Base-by-base conservation (phyloP, 129 eudicot genomes). In the Erigeron canadensis region DNA sequence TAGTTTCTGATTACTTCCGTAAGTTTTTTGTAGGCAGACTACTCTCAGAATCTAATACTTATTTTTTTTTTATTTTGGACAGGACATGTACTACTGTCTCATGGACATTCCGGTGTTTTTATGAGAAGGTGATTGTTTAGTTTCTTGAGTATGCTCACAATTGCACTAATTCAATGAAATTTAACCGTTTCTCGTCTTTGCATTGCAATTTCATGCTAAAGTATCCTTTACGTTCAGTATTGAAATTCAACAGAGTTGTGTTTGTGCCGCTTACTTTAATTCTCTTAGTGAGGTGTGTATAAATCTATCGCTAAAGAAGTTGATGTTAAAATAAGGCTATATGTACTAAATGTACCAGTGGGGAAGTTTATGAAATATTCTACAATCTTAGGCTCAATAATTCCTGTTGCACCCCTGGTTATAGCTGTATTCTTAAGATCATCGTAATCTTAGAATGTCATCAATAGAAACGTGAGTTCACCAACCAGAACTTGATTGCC, bases 71-170 rank as follows among this genome's bases (percentile, higher is more conserved):
- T 12, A 15, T 46, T 61, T 69, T 78, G 54, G 73, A 79, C 96
- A 92, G 98, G 91, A 92, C 98, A 9, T 92, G 98, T 70, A 92
- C 98, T 15, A 92, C 98, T 71, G 94, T 92, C 19, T 92, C 98
- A 19, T 92, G 98, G 98, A 89, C 98, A 66, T 92, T 92, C 70
- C 88, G 98, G 61, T 81, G 88, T 76, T 92, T 89, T 70, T 92
- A 92, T 80, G 98, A 92, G 76, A 92, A 92, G 98, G 98, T 91
- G 41, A 61, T 75, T 69, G 67, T 47, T 69, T 28, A 21, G 45
- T 67, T 57, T 46, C 62, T 34, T 13, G 2, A 21, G 55, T 75
- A 22, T 70, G 71, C 39, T 15, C 50, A 51, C 19, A 9, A 15
- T 19, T 71, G 21, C 73, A 65, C 45, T 47, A 6, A 60, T 28